phyloP scores from a whole-genome alignment of 345 rosid species.

The Syzygium aqueum region DNA sequence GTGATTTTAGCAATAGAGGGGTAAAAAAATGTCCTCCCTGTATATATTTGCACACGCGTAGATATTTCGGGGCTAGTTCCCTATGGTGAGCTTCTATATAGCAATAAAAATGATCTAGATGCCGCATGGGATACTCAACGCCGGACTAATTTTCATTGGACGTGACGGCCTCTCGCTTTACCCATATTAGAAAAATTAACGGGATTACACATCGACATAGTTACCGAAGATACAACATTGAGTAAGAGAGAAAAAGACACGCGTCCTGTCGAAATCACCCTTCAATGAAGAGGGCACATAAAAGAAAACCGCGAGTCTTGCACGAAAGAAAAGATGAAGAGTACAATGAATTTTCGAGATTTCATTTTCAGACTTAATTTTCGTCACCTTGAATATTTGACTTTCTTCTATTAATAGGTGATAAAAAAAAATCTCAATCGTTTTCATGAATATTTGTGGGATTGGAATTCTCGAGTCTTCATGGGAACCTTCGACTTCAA shows the following conservation, averaged over 20 bases:
- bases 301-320: neutral
- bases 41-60: no score
- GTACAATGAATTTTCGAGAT: no score
- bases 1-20: neutral
- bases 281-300: neutral
- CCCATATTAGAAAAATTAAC: neutral
- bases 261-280: neutral
- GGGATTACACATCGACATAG: neutral
- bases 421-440: neutral
- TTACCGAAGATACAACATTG: neutral
- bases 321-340: neutral
- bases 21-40: neutral
- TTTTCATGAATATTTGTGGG: neutral
- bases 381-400: neutral
- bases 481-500: neutral
- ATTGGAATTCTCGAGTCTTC: neutral
- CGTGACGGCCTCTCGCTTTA: neutral
- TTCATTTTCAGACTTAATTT: neutral
- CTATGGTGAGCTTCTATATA: neutral
- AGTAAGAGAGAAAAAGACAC: neutral
- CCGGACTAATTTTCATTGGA: neutral
- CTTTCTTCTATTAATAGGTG: neutral
- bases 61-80: neutral
- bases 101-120: neutral
- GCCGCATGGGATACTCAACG: neutral